Base-by-base conservation (phyloP, 176 grass and related monocot genomes). In the Pharus latifolius region DNA sequence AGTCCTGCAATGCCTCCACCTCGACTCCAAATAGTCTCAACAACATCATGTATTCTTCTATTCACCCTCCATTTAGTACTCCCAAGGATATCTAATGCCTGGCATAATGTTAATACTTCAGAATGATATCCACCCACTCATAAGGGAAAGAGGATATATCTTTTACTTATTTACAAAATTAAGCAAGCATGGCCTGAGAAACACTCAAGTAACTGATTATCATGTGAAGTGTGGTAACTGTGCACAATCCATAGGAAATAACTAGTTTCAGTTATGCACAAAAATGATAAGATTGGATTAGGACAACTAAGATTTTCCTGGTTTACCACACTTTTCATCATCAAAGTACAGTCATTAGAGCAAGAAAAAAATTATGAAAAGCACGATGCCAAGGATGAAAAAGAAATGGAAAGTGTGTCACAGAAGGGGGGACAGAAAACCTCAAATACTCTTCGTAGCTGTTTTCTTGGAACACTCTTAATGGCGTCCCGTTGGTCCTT, bases 61-160 rank as follows among this genome's bases (percentile, higher is more conserved):
- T 97, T 92, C 85, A 97, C 74, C 70, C 94, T 88, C 94, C 94
- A 97, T 83, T 97, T 97, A 19, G 89, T 97, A 79, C 67, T 83
- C 68, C 94, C 94, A 80, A 97, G 89, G 40, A 80, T 87, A 85
- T 97, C 89, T 69, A 97, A 72, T 78, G 94, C 89, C 94, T 97
- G 51, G 10, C 19, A 68, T 59, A 55, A 75, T 69, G 17, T 17
- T 54, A 55, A 85, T 49, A 68, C 28, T 58, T 67, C 52, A 80
- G 52, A 56, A 42, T 45, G 31, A 30, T 62, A 56, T 16, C 24
- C 22, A 51, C 10, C 49, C 16, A 70, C 26, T 44, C 41, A 67
- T 31, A 54, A 42, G 4, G 25, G 50, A 44, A 57, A 56, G 29
- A 44, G 67, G 5, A 64, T 42, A 18, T 6, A 37, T 45, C 3